Conservation (phyloP, 768 basidiomycete species). For the Lactarius pseudohatsudake region DNA sequence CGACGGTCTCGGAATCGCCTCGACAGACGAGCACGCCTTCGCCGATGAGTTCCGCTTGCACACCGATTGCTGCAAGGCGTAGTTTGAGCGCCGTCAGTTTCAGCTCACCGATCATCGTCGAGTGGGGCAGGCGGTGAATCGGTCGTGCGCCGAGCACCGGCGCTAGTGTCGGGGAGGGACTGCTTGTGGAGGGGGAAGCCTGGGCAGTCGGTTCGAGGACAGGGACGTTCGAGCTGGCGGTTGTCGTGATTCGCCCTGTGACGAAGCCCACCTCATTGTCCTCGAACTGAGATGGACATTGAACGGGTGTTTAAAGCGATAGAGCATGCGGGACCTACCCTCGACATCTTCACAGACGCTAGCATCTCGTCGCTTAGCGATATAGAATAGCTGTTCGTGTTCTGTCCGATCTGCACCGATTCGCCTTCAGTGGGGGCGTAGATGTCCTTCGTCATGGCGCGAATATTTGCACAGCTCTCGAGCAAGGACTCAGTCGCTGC, state of each 20-base stretch:
- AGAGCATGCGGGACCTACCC: constrained; percentile 50
- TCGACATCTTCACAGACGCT: constrained; percentile 77
- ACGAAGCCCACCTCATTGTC: constrained; percentile 97
- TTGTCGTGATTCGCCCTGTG: constrained; percentile 80
- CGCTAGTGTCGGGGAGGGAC: constrained; percentile 33
- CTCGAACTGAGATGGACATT: constrained; percentile 66
- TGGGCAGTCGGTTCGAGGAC: constrained; percentile 68
- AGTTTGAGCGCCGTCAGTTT: constrained; percentile 87
- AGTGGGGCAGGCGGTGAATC: constrained; percentile 68
- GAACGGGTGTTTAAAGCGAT: constrained; percentile 8
- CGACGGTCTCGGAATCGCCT: constrained; percentile 72
- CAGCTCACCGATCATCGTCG: constrained; percentile 97
- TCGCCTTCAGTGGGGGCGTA: constrained; percentile 77
- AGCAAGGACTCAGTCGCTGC: constrained; percentile 71
- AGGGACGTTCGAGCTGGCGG: constrained; percentile 86
- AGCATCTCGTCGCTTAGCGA: constrained; percentile 90
- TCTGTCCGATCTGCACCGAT: constrained; percentile 87
- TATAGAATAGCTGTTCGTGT: constrained; percentile 92
- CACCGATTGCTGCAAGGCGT: constrained; percentile 68
- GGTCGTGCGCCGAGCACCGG: constrained; percentile 66
- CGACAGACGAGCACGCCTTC: constrained; percentile 93
- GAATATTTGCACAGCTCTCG: constrained; percentile 77
- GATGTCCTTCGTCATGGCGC: constrained; percentile 91
- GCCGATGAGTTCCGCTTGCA: constrained; percentile 93
- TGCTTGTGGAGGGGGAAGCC: constrained; percentile 4